A percentile compares a stretch with the other conserved stretches of the same genome.
phyloP scores from a whole-genome alignment of 176 grass and related monocot species.

The Rhynchospora breviuscula region DNA sequence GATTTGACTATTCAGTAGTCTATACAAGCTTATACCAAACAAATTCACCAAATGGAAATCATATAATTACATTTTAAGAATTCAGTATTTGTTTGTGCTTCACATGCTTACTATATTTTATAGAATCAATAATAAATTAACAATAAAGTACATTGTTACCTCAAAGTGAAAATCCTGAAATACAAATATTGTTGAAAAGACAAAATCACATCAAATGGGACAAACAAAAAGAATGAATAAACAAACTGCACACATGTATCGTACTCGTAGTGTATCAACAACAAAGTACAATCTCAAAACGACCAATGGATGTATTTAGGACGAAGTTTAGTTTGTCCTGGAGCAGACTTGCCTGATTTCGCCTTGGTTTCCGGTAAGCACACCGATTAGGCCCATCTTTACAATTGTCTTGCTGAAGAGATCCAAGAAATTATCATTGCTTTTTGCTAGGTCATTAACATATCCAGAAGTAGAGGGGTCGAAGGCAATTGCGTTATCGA shows the following conservation, averaged over 20 bases:
- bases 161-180: neutral
- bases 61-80: too few relatives aligned
- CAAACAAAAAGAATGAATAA: neutral
- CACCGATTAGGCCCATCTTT: slow-evolving; percentile 21
- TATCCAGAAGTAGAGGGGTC: slow-evolving; percentile 8
- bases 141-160: neutral
- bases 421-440: slow-evolving; percentile 16
- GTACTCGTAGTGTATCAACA: neutral
- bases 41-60: too few relatives aligned
- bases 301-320: too few relatives aligned
- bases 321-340: neutral
- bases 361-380: slow-evolving; percentile 32
- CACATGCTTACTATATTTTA: too few relatives aligned
- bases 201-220: neutral
- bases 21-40: too few relatives aligned
- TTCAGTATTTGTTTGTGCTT: too few relatives aligned
- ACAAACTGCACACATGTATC: neutral
- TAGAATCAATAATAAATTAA: too few relatives aligned
- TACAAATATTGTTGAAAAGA: neutral
- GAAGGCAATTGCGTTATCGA: slow-evolving; percentile 14
- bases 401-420: slow-evolving; percentile 27
- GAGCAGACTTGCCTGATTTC: slow-evolving; percentile 28
- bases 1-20: too few relatives aligned
- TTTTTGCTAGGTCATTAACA: slow-evolving; percentile 21
- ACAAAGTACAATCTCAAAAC: too few relatives aligned